phyloP scores from a whole-genome alignment of 208 protist species.

The Trypanosoma scelopori region DNA sequence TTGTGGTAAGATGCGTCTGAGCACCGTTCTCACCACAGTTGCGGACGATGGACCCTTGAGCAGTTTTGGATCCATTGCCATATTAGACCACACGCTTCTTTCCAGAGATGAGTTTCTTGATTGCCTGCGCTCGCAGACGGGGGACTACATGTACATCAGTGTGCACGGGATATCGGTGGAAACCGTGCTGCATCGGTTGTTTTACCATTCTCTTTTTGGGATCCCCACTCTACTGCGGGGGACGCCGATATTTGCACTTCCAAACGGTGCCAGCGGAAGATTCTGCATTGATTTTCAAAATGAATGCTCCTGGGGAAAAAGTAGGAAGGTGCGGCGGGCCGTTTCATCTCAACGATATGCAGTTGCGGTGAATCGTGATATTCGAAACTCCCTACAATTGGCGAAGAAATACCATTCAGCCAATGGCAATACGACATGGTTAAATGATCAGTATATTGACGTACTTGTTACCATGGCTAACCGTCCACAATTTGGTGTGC shows the following conservation, averaged over 20 bases:
- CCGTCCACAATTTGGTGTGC: constrained; percentile 19
- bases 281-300: constrained; percentile 48
- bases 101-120: constrained; percentile 46
- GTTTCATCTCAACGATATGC: constrained; percentile 39
- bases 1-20: neutral
- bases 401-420: constrained; percentile 47
- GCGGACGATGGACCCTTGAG: neutral
- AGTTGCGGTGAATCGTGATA: constrained; percentile 45
- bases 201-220: constrained; percentile 70
- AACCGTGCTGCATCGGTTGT: constrained; percentile 28
- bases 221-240: constrained; percentile 22
- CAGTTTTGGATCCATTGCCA: neutral
- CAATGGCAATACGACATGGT: constrained; percentile 37
- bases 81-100: constrained; percentile 27
- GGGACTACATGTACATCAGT: constrained; percentile 29
- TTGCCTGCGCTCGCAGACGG: constrained; percentile 39
- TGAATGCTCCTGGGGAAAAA: constrained; percentile 39
- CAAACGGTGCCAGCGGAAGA: constrained; percentile 4
- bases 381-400: constrained; percentile 34
- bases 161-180: constrained; percentile 24
- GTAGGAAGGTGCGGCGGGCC: constrained; percentile 43
- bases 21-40: neutral
- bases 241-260: neutral
- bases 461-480: constrained; percentile 26
- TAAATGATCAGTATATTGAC: constrained; percentile 24